Conservation (phyloP, 306 rosid species). For the Inga leiocalycina region DNA sequence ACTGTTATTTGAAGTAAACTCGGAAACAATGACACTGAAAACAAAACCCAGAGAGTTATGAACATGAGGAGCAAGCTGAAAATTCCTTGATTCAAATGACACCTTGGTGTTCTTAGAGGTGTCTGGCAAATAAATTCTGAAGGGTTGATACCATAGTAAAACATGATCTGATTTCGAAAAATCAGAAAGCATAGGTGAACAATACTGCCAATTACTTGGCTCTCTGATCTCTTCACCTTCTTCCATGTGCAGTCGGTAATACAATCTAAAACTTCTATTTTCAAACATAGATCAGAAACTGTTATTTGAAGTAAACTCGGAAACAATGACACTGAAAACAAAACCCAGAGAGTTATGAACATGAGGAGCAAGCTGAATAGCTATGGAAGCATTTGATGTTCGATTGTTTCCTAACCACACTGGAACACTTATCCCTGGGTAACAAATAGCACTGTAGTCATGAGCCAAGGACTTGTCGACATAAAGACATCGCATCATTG, state of each 20-base stretch:
- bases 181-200: background rate
- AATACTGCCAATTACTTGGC: background rate
- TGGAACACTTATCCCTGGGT: constrained; percentile 28
- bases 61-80: background rate
- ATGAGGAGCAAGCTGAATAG: background rate
- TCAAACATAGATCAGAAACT: background rate
- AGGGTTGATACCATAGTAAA: background rate
- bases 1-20: background rate
- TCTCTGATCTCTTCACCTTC: background rate
- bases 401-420: background rate
- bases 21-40: background rate
- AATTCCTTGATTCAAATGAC: background rate
- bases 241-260: background rate
- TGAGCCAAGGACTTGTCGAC: background rate
- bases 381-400: background rate
- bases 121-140: background rate
- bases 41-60: background rate
- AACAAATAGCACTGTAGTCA: background rate
- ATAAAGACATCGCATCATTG: background rate
- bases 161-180: background rate
- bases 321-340: background rate
- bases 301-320: background rate
- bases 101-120: background rate
- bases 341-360: background rate
- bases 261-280: background rate